Conservation (phyloP, 441 rosid species). For the Pelargonium cotyledonis region DNA sequence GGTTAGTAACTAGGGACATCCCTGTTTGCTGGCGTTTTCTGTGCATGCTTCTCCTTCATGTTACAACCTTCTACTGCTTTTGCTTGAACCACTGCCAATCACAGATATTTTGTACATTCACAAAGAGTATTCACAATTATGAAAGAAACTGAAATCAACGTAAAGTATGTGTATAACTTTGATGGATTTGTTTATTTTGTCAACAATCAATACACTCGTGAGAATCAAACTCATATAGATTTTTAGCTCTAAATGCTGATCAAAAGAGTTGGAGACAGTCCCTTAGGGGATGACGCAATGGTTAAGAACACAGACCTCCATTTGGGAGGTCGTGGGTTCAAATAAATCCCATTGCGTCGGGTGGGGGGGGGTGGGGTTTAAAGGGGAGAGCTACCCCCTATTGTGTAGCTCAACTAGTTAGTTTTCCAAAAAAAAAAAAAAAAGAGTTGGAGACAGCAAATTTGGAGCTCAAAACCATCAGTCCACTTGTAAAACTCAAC, state of each 20-base stretch:
- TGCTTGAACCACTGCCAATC: not conserved
- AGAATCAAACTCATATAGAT: not conserved
- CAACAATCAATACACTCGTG: too few relatives aligned
- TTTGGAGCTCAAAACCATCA: constrained; percentile 90
- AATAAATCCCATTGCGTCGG: too few relatives aligned
- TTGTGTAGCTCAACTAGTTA: too few relatives aligned
- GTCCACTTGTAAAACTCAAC: constrained; percentile 49
- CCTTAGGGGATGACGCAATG: too few relatives aligned
- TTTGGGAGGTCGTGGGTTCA: too few relatives aligned
- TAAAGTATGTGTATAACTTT: not conserved
- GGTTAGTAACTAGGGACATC: not conserved
- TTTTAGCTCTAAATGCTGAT: not conserved
- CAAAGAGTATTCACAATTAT: not conserved
- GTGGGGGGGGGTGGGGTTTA: too few relatives aligned
- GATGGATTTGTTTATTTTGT: not conserved
- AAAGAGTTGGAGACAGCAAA: constrained; percentile 80
- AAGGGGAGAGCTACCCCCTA: too few relatives aligned
- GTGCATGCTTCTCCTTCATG: not conserved
- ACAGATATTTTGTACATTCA: not conserved
- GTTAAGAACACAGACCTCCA: too few relatives aligned
- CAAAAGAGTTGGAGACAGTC: constrained; percentile 73
- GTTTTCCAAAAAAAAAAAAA: too few relatives aligned
- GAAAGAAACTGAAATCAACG: not conserved
- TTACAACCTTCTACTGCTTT: not conserved
- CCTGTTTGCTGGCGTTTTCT: not conserved